Evolutionary conservation across 345 rosid genomes (phyloP), one percentile per base, ranked within the genome.

Genomic region (Salix dunnii): DNA sequence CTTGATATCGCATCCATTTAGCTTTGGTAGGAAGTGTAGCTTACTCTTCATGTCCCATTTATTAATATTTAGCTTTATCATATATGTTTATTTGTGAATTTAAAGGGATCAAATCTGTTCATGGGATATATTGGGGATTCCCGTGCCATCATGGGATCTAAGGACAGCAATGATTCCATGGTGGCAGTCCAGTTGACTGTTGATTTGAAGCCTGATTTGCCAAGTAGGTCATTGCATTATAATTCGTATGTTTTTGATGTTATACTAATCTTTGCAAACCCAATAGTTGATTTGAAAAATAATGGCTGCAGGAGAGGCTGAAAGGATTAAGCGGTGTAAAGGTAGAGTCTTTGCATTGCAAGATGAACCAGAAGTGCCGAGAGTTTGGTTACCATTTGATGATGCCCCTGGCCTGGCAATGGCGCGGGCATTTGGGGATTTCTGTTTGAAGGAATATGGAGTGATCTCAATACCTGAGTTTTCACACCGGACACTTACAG

Each of bases 391-490:
- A 86, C 99, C 99, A 40, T 96, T 86, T 83, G 99, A 96, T 87
- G 96, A 96, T 81, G 98, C 98, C 75, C 99, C 98, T n/a, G 99
- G 99, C 67, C 80, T 96, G 43, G 99, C 99, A 76, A 96, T 96
- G 98, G 99, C 99, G 65, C 89, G 99, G 70, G 99, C 99, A 46
- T 96, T 96, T 74, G 99, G 99, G 17, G 99, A 96, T 84, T 96
- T 96, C 79, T 96, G 99, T 88, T 83, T 96, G 70, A 96, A 96
- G 88, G 99, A 96, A 72, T 96, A 96, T 58, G 99, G 99, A 61
- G 99, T 96, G 48, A 96, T 96, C 74, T 96, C 98, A 0, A 82
- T 92, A 43, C 99, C 98, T 1, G 99, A 96, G 75, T 90, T 96
- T 79, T 91, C 98, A 77, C 97, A 96, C 77, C 91, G 91, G 25